phyloP scores from a whole-genome alignment of 1,284 basidiomycete species.

The Ceratobasidium sp. region DNA sequence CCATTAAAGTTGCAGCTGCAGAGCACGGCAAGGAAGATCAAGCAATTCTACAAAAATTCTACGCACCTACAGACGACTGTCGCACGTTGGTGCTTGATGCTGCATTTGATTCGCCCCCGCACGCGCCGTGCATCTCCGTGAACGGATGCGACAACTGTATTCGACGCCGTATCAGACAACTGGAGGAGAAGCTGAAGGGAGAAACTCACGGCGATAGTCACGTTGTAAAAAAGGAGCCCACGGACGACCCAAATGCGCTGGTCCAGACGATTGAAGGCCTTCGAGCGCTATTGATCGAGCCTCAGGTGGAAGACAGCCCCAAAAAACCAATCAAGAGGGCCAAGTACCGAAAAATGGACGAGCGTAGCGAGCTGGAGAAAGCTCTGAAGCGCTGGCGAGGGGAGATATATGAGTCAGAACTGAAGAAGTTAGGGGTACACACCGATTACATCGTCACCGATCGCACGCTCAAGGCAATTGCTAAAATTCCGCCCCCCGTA shows the following conservation, averaged over 20 bases:
- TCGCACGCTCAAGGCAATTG: not conserved
- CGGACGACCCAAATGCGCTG: slow-evolving; percentile 8
- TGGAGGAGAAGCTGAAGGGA: not conserved
- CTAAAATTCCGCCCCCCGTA: not conserved
- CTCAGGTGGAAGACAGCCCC: not conserved
- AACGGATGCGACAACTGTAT: slow-evolving; percentile 7
- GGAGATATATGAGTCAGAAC: not conserved
- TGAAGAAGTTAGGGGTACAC: not conserved
- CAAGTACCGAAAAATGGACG: not conserved
- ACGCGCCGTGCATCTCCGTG: not conserved
- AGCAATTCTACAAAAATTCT: not conserved
- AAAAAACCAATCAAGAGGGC: not conserved
- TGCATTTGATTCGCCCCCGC: not conserved
- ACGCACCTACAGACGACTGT: too few relatives aligned
- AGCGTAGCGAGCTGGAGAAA: not conserved
- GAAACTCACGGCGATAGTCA: not conserved
- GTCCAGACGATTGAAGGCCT: too few relatives aligned
- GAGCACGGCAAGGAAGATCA: not conserved
- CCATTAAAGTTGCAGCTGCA: not conserved
- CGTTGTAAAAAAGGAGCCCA: not conserved
- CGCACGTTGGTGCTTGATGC: not conserved
- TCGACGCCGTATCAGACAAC: not conserved
- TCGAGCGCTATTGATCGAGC: not conserved
- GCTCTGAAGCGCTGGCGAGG: not conserved
- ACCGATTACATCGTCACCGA: not conserved